Evolutionary conservation across 2,329 filamentous ascomycete genomes (phyloP), one percentile per base, ranked within the genome.

Genomic region (Paracamarosporium sp.): DNA sequence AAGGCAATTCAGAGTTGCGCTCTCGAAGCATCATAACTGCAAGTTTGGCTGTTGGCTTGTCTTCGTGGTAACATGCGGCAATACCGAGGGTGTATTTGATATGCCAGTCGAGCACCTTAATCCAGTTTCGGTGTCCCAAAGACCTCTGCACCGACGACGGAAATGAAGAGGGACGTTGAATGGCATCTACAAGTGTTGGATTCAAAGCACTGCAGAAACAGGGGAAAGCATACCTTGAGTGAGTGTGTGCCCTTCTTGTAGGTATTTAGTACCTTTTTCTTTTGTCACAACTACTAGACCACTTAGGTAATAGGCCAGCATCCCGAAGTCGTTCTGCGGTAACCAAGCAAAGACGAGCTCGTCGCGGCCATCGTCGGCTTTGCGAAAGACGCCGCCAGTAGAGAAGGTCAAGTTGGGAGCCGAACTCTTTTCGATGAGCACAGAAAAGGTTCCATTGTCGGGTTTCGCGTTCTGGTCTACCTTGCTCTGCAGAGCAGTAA

Each of bases 71-170:
- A 44, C 89, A 90, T 1, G 87, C 83, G 54, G 90, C 82, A 50
- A 95, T 84, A 3, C 88, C 88, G 25, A 89, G 85, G 17, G 93
- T 83, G n/a, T 92, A 82, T 50, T 89, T 85, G 33, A 92, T 81
- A 61, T 92, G 90, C 71, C 86, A 88, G 57, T 87, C 85, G 7
- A 92, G 81, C 51, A 87, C 83, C 55, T 80, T 82, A 50, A 88
- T 85, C 88, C 89, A 92, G 59, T 85, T 81, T 9, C 85, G 81
- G 45, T 88, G 71, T 3, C 56, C 60, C 13, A 68, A 54, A 6
- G 69, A 61, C 5, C 56, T 45, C 1, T 66, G 59, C 3, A 77
- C 60, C 1, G 75, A 71, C 22, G 64, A 44, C 13, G 60, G 41
- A 31, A 51, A 60, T 11, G 67, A 56, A 35, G 61, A 56, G 43